Percentiles rank a stretch among this genome's conserved stretches.
Conservation (phyloP, 257 asterid species). For the Solanum clarkiae region DNA sequence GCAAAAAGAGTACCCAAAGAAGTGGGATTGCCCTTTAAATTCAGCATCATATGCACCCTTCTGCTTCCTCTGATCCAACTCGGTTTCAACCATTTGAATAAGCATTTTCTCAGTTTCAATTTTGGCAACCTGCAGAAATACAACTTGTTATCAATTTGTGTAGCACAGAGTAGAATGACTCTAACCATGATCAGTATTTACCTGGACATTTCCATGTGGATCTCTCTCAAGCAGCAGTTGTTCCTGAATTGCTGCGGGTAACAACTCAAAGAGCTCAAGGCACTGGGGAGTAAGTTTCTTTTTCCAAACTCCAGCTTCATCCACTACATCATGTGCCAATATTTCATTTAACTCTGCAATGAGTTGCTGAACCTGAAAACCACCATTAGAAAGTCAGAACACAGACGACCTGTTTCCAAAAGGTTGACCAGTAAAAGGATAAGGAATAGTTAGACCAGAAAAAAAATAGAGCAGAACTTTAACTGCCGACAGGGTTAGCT, state of each 20-base stretch:
- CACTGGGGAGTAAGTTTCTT: conserved; percentile 61
- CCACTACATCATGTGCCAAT: conserved; percentile 87
- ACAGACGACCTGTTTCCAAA: background rate
- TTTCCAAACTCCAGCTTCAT: conserved; percentile 93
- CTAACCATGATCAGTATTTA: background rate
- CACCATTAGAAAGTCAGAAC: conserved; percentile 1
- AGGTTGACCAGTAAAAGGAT: background rate
- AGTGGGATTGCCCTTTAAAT: conserved; percentile 92
- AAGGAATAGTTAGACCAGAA: background rate
- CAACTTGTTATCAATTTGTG: background rate
- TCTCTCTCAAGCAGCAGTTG: conserved; percentile 98
- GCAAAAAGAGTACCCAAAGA: conserved; percentile 55
- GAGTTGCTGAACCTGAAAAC: conserved; percentile 79
- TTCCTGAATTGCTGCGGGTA: conserved; percentile 86
- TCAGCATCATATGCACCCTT: conserved; percentile 47
- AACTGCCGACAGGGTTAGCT: background rate
- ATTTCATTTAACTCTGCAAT: conserved; percentile 91
- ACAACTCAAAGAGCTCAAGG: conserved; percentile 66
- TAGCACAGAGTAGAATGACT: background rate
- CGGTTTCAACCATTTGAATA: conserved; percentile 96
- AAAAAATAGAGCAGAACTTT: background rate
- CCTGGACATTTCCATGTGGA: conserved; percentile 99
- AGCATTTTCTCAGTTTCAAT: conserved; percentile 96
- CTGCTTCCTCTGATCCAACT: conserved; percentile 61
- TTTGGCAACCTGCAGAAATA: conserved; percentile 66